Evolutionary conservation across 805 yeast genomes (phyloP), one percentile per base, ranked within the genome.

Genomic region (Nakazawaea wickerhamii): DNA sequence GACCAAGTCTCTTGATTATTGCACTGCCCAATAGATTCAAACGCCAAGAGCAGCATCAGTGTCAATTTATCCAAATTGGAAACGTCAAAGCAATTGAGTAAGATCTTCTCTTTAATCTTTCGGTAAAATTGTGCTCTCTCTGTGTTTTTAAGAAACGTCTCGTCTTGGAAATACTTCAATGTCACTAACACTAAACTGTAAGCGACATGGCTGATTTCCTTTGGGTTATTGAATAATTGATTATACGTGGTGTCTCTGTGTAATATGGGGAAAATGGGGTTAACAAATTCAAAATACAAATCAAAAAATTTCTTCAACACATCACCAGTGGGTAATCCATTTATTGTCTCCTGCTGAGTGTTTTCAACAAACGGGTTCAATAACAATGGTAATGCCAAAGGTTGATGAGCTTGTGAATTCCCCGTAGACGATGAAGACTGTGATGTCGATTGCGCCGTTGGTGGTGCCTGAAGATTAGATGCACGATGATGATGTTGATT

Each of bases 1-100:
- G 48, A 43, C 57, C 58, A 55, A 5, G 58, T 49, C 38, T 55
- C 59, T 11, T 51, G 51, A 25, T 48, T 52, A 21, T 49, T 51
- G 5, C 48, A 38, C 18, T 53, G 45, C 4, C 59, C 59, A 43
- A 52, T 48, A 9, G 52, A 48, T 22, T 53, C 45, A 25, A 48
- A 54, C 2, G 58, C 56, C 36, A 55, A 33, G 19, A 55, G 38
- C 22, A 51, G 46, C 49, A 55, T 52, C 11, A 57, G 43, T 28
- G 53, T 54, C 14, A 55, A 40, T 31, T 55, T 57, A 13, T 48
- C 49, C 38, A 54, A 41, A n/a, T 53, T 45, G 7, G 56, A 47
- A 10, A 50, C 50, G 14, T 54, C 41, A 35, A 51, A 46, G 31
- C 57, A 55, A 9, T 40, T 33, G 42, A 50, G 15, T 5, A 55